phyloP scores from a whole-genome alignment of 495 filamentous ascomycete species.

The Hyaloscypha finlandica region DNA sequence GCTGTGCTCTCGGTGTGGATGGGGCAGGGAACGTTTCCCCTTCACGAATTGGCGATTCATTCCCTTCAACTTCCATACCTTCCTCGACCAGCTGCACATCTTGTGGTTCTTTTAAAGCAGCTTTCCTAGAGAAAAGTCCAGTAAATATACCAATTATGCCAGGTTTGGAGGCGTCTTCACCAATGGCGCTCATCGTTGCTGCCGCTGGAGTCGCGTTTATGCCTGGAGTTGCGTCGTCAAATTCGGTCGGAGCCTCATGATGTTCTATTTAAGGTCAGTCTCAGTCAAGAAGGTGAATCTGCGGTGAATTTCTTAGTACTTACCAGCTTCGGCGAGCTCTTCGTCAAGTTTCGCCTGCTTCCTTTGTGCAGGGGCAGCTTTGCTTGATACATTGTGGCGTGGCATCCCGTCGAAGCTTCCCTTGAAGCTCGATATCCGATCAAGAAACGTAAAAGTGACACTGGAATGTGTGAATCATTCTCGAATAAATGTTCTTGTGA shows the following conservation, averaged over 20 bases:
- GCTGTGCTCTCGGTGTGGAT: neutral
- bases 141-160: neutral
- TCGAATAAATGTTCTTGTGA: neutral
- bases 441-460: neutral
- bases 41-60: neutral
- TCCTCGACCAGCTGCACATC: neutral
- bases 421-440: neutral
- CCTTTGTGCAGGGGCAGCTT: neutral
- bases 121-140: neutral
- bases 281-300: neutral
- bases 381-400: neutral
- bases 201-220: neutral
- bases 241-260: neutral
- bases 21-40: neutral
- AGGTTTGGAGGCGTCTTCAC: neutral
- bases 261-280: neutral
- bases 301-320: neutral
- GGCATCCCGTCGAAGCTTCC: neutral
- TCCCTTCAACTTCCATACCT: neutral
- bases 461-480: neutral
- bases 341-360: neutral
- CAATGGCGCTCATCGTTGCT: neutral
- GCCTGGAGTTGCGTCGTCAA: neutral
- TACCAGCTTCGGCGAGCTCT: neutral
- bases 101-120: neutral